phyloP scores from a whole-genome alignment of 208 protist genomes.

The Leishmania aethiopica region DNA sequence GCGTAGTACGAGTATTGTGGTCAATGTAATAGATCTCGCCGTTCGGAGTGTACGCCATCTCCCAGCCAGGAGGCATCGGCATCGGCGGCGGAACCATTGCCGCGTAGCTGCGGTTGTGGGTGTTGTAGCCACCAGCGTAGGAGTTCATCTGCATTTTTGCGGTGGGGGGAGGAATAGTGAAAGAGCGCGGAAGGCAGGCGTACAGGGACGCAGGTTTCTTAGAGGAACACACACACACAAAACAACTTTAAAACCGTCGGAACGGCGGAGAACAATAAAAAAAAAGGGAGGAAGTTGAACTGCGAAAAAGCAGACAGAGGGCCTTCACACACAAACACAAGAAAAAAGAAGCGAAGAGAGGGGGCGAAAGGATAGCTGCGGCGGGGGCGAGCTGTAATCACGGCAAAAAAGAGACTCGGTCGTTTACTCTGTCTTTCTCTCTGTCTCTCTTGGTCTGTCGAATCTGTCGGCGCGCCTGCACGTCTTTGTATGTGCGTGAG shows the following conservation, averaged over 20 bases:
- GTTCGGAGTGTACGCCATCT: slow-evolving; percentile 68
- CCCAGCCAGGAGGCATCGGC: slow-evolving; percentile 79
- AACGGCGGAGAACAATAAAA: not conserved
- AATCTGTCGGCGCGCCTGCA: not conserved
- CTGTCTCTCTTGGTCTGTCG: not conserved
- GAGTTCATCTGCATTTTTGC: slow-evolving; percentile 31
- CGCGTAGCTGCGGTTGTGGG: slow-evolving; percentile 16
- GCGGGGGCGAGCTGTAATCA: not conserved
- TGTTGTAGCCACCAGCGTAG: slow-evolving; percentile 26
- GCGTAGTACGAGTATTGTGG: slow-evolving; percentile 87
- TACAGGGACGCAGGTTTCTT: not conserved
- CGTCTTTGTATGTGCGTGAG: not conserved
- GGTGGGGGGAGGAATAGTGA: too few species aligned
- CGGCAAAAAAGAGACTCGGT: not conserved
- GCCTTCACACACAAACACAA: not conserved
- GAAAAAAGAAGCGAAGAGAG: not conserved
- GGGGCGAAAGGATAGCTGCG: not conserved
- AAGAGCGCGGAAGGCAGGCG: not conserved
- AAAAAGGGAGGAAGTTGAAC: not conserved
- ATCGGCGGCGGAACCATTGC: slow-evolving; percentile 20
- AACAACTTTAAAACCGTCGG: not conserved
- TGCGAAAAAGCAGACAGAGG: not conserved
- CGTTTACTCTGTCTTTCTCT: not conserved
- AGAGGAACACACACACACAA: not conserved
- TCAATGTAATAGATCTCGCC: slow-evolving; percentile 89